A percentile compares a stretch with the other conserved stretches of the same genome.
Evolutionary conservation across 495 filamentous ascomycete species (phyloP).

Genomic region (Neurospora intermedia): DNA sequence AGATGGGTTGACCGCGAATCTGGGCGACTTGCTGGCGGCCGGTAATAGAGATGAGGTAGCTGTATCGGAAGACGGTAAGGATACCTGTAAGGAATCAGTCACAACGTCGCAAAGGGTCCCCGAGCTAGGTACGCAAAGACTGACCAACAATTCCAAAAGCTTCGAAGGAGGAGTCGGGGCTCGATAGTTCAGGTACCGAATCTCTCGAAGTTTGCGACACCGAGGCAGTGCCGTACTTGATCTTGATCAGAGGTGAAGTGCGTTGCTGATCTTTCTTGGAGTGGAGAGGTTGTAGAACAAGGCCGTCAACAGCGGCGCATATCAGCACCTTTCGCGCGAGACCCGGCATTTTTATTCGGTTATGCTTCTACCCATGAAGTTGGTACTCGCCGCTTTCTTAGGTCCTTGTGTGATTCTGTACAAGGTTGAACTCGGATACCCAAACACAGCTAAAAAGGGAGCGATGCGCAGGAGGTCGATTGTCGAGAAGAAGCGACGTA

Average conservation of each 20-base stretch:
- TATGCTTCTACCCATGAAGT: slow-evolving; percentile 9
- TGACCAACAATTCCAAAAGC: slow-evolving; percentile 79
- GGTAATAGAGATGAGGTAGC: slow-evolving; percentile 77
- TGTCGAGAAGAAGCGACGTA: not conserved
- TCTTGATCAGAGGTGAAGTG: slow-evolving; percentile 40
- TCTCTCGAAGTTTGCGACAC: slow-evolving; percentile 28
- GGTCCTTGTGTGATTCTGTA: not conserved
- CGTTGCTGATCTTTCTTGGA: slow-evolving; percentile 39
- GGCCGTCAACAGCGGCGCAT: slow-evolving; percentile 75
- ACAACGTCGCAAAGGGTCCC: slow-evolving; percentile 61
- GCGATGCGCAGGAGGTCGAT: not conserved
- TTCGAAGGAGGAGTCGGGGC: slow-evolving; percentile 47
- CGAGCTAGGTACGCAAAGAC: slow-evolving; percentile 24
- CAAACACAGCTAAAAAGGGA: not conserved
- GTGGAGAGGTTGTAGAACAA: slow-evolving; percentile 64
- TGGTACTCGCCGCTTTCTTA: not conserved
- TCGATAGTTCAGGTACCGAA: slow-evolving; percentile 19
- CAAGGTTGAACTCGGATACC: not conserved
- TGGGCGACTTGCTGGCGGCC: slow-evolving; percentile 79
- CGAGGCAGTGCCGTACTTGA: slow-evolving; percentile 64
- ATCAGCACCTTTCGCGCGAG: slow-evolving; percentile 70
- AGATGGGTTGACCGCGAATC: slow-evolving; percentile 70
- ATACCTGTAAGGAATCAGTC: slow-evolving; percentile 62
- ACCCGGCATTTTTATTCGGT: slow-evolving; percentile 48
- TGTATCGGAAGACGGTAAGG: slow-evolving; percentile 56